These are phyloP conservation scores for Nemania abortiva DNA, from an alignment of 2,329 filamentous ascomycete species.

Conservation along the genomic window DNA sequence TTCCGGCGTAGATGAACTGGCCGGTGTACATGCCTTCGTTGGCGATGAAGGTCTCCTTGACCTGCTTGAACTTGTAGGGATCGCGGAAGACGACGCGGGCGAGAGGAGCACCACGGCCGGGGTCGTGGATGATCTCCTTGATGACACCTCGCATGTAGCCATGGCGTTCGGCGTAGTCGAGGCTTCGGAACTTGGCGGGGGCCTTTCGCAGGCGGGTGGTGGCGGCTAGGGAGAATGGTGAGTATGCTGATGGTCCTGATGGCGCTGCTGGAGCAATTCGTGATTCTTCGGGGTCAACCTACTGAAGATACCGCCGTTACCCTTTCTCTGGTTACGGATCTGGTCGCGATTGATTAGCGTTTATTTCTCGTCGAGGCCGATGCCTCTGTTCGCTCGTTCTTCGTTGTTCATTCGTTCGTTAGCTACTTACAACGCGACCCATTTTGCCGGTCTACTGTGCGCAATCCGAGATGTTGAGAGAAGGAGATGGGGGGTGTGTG, in stretches of 20 bases:
- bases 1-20: slow-evolving; percentile 99
- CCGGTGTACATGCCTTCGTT: slow-evolving; percentile 99
- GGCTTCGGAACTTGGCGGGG: slow-evolving; percentile 93
- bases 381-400: background rate
- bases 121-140: slow-evolving; percentile 99
- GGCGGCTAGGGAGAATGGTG: slow-evolving; percentile 65
- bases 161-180: slow-evolving; percentile 97
- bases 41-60: slow-evolving; percentile 99
- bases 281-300: slow-evolving; percentile 41
- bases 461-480: slow-evolving; percentile 51
- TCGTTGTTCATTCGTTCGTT: background rate
- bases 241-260: slow-evolving; percentile 37
- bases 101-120: slow-evolving; percentile 96
- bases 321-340: slow-evolving; percentile 72
- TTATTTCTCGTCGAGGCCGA: slow-evolving; percentile 16
- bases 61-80: slow-evolving; percentile 97
- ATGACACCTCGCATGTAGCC: slow-evolving; percentile 98
- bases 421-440: slow-evolving; percentile 54
- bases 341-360: slow-evolving; percentile 44
- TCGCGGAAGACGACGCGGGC: slow-evolving; percentile 97
- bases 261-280: slow-evolving; percentile 17
- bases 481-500: slow-evolving; percentile 40
- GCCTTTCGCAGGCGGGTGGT: slow-evolving; percentile 95
- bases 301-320: slow-evolving; percentile 54
- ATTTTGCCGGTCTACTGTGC: slow-evolving; percentile 52